A percentile compares a stretch with the other conserved stretches of the same genome.
phyloP scores from a whole-genome alignment of 176 grass and related monocot species.

The Musa acuminata region DNA sequence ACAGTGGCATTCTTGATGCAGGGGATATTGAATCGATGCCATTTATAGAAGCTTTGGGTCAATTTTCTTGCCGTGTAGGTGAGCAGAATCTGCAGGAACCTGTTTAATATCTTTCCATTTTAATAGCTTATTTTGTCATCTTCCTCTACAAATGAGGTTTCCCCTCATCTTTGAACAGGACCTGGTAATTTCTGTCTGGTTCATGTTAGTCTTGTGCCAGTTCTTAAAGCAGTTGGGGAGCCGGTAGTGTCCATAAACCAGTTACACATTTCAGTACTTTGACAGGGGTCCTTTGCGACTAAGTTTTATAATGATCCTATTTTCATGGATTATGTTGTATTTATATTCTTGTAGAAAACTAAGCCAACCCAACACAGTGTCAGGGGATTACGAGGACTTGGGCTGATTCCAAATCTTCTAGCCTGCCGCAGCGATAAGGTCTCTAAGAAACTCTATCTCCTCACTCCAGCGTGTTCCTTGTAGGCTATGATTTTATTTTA shows the following conservation, averaged over 20 bases:
- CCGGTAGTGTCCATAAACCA: constrained; percentile 14
- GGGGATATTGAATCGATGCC: constrained; percentile 42
- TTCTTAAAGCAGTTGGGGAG: constrained; percentile 39
- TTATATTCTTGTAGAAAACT: constrained; percentile 61
- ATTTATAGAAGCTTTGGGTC: constrained; percentile 44
- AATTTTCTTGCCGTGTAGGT: constrained; percentile 43
- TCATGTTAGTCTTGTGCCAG: constrained; percentile 39
- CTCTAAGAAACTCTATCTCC: constrained; percentile 19
- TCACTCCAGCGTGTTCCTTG: constrained; percentile 3
- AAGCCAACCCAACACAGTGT: constrained; percentile 97
- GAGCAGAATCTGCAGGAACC: neutral
- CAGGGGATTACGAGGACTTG: constrained; percentile 77
- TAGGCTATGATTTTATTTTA: constrained; percentile 1
- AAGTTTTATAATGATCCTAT: neutral
- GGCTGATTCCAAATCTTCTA: constrained; percentile 73
- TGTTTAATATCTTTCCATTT: neutral
- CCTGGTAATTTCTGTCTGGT: constrained; percentile 34
- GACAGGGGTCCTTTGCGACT: neutral
- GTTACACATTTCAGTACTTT: neutral
- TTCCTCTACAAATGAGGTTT: neutral
- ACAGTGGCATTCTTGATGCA: constrained; percentile 17
- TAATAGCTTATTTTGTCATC: neutral
- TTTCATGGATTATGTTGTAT: neutral
- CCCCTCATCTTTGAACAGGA: constrained; percentile 8
- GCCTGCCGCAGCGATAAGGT: constrained; percentile 80